Conservation (phyloP, 2,329 filamentous ascomycete species). For the Rutstroemia sp. region DNA sequence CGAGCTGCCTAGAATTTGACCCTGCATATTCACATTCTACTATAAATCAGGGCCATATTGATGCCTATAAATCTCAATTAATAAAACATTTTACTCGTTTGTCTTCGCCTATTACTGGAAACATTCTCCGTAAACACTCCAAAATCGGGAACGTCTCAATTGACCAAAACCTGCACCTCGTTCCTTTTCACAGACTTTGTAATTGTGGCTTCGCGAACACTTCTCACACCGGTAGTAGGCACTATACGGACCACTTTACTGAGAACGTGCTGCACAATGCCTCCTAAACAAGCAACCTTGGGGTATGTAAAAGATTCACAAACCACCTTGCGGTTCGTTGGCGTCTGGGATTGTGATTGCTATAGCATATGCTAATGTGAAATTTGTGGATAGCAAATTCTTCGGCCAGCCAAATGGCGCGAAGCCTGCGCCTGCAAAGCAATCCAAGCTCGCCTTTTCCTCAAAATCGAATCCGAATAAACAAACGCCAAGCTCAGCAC, state of each 20-base stretch:
- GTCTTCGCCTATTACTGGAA: too few species aligned
- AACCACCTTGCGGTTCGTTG: conserved; percentile 63
- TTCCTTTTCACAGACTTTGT: not conserved
- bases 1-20: not conserved
- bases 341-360: not conserved
- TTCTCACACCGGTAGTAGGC: conserved; percentile 12
- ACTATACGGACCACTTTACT: conserved; percentile 14
- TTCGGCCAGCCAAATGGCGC: conserved; percentile 60
- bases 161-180: not conserved
- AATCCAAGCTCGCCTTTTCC: conserved; percentile 73
- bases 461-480: conserved; percentile 40
- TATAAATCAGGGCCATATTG: too few species aligned
- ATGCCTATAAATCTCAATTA: too few species aligned
- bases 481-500: conserved; percentile 21
- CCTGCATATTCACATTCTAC: not conserved
- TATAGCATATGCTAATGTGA: conserved; percentile 13
- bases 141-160: not conserved
- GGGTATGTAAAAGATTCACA: conserved; percentile 78
- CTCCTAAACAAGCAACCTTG: conserved; percentile 61
- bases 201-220: conserved; percentile 27
- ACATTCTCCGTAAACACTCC: too few species aligned
- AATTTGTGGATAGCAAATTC: conserved; percentile 60
- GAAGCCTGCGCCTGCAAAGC: conserved; percentile 56
- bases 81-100: too few species aligned
- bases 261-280: conserved; percentile 23